phyloP scores from a whole-genome alignment of 2,329 filamentous ascomycete genomes.

The Lasiodiplodia gonubiensis region DNA sequence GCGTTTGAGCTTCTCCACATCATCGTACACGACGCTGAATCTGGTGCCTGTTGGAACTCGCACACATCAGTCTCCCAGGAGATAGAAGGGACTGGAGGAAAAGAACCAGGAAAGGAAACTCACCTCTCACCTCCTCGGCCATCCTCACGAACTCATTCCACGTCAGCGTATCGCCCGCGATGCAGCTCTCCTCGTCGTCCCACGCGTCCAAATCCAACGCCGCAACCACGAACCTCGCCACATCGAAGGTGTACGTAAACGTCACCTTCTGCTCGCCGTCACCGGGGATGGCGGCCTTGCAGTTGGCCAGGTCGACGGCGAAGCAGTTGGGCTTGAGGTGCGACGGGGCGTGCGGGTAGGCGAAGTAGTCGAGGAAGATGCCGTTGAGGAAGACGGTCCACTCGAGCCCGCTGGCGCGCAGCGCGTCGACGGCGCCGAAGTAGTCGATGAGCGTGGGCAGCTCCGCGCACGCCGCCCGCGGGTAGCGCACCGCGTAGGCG shows the following conservation, averaged over 20 bases:
- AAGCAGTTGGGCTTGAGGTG: constrained; percentile 32
- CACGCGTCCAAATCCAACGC: constrained; percentile 52
- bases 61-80: not conserved
- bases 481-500: constrained; percentile 44
- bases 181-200: constrained; percentile 43
- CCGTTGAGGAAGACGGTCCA: constrained; percentile 38
- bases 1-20: constrained; percentile 31
- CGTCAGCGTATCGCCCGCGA: constrained; percentile 32
- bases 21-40: constrained; percentile 33
- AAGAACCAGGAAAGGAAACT: not conserved
- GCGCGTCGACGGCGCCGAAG: constrained; percentile 28
- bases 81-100: not conserved
- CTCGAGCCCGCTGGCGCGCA: constrained; percentile 36
- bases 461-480: not conserved
- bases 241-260: constrained; percentile 58
- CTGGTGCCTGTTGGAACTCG: constrained; percentile 27
- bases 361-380: constrained; percentile 42
- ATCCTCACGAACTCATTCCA: constrained; percentile 32
- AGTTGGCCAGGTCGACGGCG: constrained; percentile 30
- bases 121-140: constrained; percentile 26
- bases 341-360: constrained; percentile 34
- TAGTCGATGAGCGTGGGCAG: constrained; percentile 4
- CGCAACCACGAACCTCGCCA: constrained; percentile 54
- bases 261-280: constrained; percentile 52
- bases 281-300: constrained; percentile 55